Percentiles rank a stretch among this genome's conserved stretches.
These are phyloP conservation scores for Saccharomycopsis oosterbeekiorum DNA, from an alignment of 805 yeast genomes.

Conservation along the genomic window DNA sequence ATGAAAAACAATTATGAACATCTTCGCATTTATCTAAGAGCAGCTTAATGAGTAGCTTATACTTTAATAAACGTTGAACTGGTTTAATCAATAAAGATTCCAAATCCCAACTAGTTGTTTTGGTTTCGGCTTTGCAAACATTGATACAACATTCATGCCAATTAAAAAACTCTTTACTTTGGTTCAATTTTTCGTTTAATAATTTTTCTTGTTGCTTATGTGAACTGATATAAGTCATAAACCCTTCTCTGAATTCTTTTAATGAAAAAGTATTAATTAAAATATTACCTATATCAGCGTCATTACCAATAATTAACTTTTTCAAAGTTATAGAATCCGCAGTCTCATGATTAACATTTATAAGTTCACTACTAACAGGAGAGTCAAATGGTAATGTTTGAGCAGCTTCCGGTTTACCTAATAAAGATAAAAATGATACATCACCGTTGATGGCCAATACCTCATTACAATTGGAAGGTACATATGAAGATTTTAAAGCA, in stretches of 20 bases:
- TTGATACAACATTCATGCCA: conserved; percentile 28
- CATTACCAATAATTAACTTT: neutral
- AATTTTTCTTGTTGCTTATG: conserved; percentile 18
- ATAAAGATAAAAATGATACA: conserved; percentile 17
- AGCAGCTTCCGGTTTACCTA: neutral
- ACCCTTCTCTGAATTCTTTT: conserved; percentile 22
- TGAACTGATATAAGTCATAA: conserved; percentile 26
- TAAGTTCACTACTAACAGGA: neutral
- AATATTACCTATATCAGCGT: neutral
- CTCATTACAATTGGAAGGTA: conserved; percentile 20
- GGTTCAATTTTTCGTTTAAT: conserved; percentile 24
- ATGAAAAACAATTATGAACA: neutral
- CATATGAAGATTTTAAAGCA: neutral
- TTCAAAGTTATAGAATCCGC: neutral
- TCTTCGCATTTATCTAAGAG: neutral
- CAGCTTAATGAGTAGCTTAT: conserved; percentile 19
- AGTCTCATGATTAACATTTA: neutral
- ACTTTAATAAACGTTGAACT: conserved; percentile 34
- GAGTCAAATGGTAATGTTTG: neutral
- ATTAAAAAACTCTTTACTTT: conserved; percentile 21
- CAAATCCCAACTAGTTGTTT: conserved; percentile 31
- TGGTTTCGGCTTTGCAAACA: conserved; percentile 19
- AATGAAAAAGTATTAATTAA: neutral
- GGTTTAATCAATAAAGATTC: conserved; percentile 35
- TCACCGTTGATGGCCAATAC: conserved; percentile 17